Evolutionary conservation across 2,329 filamentous ascomycete species (phyloP), one percentile per base, ranked within the genome.

Genomic region (Neofusicoccum laricinum): DNA sequence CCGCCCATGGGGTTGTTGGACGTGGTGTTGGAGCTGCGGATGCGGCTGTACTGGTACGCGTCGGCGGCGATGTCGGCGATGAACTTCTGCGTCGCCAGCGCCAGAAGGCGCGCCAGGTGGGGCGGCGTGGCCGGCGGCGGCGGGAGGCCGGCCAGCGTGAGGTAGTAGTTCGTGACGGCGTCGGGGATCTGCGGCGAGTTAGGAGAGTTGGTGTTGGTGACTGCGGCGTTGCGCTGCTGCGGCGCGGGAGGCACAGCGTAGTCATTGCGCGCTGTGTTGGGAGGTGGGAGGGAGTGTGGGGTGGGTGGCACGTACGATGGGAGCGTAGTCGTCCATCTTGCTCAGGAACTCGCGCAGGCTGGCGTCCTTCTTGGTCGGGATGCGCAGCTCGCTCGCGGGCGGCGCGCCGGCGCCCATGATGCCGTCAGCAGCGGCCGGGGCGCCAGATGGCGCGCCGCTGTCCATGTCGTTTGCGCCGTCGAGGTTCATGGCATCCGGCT

Each of bases 291-390:
- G 50, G 3, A 14, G 43, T 19, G 30, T 41, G 40, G 30, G 40
- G 19, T 7, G 45, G 11, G 15, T 3, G 25, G 17, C 51, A 81
- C 90, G 68, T 85, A 97, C 93, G 72, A 99, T 97, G 11, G 95
- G 95, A 66, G 95, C 93, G 79, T 95, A 98, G 73, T 99, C 95
- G 75, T 99, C 95, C 90, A 99, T 98, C 83, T 97, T 97, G 68
- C 86, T 86, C 17, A 99, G 79, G 74, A 99, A 97, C 78, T 98
- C 94, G 73, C 93, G 90, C 69, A 99, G 81, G 43, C 91, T 96
- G 19, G 90, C 89, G 79, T 99, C 95, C 79, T 98, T 98, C 76
- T 93, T 92, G 61, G 89, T 89, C 1, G 90, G 88, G 68, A 91
- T 81, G 72, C 86, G 87, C 45, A 88, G 78, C 65, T 91, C 89